phyloP scores from a whole-genome alignment of 768 basidiomycete species.

The Russula lepida region DNA sequence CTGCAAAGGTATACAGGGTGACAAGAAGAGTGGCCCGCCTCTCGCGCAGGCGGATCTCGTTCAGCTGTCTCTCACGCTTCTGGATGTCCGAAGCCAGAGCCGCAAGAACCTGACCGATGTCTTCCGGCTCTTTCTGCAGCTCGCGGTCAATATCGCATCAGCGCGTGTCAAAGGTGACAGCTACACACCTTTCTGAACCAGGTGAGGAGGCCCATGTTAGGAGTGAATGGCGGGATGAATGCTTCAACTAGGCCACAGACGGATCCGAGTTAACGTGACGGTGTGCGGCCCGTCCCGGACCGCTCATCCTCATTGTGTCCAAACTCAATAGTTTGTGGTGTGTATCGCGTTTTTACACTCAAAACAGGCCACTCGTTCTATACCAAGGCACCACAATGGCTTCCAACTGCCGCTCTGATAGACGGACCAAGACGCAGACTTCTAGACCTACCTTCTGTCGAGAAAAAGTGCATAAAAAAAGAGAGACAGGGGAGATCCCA shows the following conservation, averaged over 20 bases:
- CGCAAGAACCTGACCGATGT: slow-evolving; percentile 70
- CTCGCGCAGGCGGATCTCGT: slow-evolving; percentile 81
- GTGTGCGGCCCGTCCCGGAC: not conserved
- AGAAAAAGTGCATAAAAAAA: slow-evolving; percentile 4
- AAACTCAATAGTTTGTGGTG: too few species aligned
- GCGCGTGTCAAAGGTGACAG: not conserved
- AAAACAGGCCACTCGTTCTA: not conserved
- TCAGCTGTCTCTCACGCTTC: slow-evolving; percentile 62
- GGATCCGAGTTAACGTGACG: slow-evolving; percentile 1
- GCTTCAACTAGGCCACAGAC: not conserved
- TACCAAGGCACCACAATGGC: not conserved
- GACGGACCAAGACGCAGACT: not conserved
- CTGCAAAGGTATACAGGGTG: slow-evolving; percentile 67
- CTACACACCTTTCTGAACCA: slow-evolving; percentile 24
- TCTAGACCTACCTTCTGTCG: not conserved
- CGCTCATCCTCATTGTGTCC: not conserved
- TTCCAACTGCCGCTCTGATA: slow-evolving; percentile 5
- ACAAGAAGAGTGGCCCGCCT: slow-evolving; percentile 67
- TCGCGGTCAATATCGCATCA: not conserved
- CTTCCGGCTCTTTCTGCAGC: slow-evolving; percentile 48
- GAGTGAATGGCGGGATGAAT: not conserved
- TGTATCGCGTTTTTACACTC: too few species aligned
- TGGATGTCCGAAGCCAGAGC: slow-evolving; percentile 59
- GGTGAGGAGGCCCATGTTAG: slow-evolving; percentile 19
- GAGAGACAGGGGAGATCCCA: not conserved